A percentile compares a stretch with the other conserved stretches of the same genome.
Evolutionary conservation across 2,329 filamentous ascomycete genomes (phyloP).

Genomic region (Emergomyces pasteurianus): DNA sequence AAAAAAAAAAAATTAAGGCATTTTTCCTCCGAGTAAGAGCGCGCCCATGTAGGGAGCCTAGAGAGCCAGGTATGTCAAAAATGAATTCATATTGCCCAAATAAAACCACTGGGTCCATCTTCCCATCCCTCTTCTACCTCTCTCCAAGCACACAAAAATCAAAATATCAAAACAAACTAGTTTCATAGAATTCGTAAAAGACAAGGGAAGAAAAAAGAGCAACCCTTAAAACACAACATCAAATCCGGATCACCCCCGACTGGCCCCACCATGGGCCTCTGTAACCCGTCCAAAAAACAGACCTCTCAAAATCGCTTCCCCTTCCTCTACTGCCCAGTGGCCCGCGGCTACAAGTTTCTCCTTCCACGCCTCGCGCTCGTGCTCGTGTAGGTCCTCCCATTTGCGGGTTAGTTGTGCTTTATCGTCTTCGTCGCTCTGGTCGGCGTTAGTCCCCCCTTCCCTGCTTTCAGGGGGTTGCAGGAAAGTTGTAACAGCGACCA

Average conservation of each 20-base stretch:
- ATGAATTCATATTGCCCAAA: background rate
- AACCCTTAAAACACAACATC: background rate
- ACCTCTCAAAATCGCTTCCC: slow-evolving; percentile 63
- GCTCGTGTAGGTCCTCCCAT: slow-evolving; percentile 58
- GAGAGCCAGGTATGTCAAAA: no score
- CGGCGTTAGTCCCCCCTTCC: background rate
- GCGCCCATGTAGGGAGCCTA: no score
- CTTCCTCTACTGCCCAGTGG: slow-evolving; percentile 68
- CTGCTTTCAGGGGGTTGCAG: background rate
- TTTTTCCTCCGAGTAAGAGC: no score
- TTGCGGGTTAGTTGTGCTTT: slow-evolving; percentile 18
- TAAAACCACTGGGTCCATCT: background rate
- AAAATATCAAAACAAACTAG: background rate
- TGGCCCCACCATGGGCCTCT: slow-evolving; percentile 43
- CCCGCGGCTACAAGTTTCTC: slow-evolving; percentile 55
- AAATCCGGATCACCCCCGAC: background rate
- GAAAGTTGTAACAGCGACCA: slow-evolving; percentile 1
- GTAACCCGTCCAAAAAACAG: slow-evolving; percentile 66
- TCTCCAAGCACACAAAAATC: background rate
- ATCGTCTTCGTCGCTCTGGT: background rate
- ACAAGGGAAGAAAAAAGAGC: background rate
- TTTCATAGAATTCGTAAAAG: background rate
- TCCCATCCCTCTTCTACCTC: background rate
- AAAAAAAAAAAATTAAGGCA: background rate
- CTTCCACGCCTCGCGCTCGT: slow-evolving; percentile 59